Conservation (phyloP, 2,329 filamentous ascomycete species). For the Triangularia setosa region DNA sequence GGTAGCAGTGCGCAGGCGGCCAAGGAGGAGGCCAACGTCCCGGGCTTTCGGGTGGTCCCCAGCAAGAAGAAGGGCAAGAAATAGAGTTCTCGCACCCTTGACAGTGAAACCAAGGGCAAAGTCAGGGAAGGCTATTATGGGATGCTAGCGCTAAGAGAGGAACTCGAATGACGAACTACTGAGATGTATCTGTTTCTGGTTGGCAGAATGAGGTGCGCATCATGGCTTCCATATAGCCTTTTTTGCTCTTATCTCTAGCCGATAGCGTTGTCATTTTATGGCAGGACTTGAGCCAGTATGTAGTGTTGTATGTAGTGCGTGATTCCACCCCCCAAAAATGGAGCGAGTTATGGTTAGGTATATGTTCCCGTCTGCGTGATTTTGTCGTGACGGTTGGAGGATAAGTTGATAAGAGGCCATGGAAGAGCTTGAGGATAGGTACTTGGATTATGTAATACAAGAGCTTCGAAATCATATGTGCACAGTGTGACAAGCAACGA, state of each 20-base stretch:
- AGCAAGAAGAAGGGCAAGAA: slow-evolving; percentile 88
- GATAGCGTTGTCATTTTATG: background rate
- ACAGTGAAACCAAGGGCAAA: no score
- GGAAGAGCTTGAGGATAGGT: no score
- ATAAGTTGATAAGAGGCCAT: background rate
- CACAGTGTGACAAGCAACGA: background rate
- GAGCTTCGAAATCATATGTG: background rate
- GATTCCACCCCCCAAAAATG: background rate
- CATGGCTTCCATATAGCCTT: background rate
- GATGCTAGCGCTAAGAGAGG: no score
- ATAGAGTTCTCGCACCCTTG: slow-evolving; percentile 34
- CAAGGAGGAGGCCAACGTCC: slow-evolving; percentile 39
- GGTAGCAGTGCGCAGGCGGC: slow-evolving; percentile 35
- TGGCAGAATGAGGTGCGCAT: background rate
- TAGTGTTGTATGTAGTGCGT: background rate
- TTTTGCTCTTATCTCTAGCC: background rate
- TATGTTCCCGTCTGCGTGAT: background rate
- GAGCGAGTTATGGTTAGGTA: background rate
- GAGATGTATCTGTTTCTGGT: no score
- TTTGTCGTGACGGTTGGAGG: background rate
- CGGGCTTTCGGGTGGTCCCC: slow-evolving; percentile 82
- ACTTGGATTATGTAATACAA: background rate
- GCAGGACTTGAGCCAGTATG: background rate
- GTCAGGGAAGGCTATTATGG: no score
- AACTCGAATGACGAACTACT: no score